Evolutionary conservation across 1,284 basidiomycete species (phyloP), one percentile per base, ranked within the genome.

Genomic region (Polyporus tsugae): DNA sequence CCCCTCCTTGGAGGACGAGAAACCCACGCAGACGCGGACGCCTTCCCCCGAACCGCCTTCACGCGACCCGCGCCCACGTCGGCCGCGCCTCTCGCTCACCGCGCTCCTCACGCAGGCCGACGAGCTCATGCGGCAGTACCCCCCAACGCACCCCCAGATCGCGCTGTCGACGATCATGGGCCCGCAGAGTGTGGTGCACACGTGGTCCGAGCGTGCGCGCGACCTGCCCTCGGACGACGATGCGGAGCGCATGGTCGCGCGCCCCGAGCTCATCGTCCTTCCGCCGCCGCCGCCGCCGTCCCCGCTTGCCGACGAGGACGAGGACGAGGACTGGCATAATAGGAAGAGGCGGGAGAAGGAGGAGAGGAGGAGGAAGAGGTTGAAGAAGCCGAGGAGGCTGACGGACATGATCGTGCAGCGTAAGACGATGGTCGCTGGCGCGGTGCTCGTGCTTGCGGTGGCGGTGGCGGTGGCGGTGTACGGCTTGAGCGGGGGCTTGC

Each of bases 391-490:
- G 19, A 69, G 65, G 36, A 70, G 75, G 59, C 73, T 79, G 22
- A 72, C 72, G 60, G 71, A 73, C 69, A 70, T 81, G 55, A 71
- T 80, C 66, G 73, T 80, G 65, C 83, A 83, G 71, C 79, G 81
- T 39, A 81, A 82, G 69, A 82, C 87, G 58, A 82, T 91, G 75
- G 80, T 91, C 46, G 86, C 87, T 38, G 87, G 89, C 33, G 89
- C 89, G 29, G 85, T 91, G 38, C 77, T 93, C 36, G 86, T 91
- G 9, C 80, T 93, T 4, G 89, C 89, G 6, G 84, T 92, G 41
- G 91, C 90, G 17, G 84, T 92, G 41, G 91, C 90, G 17, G 82
- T 92, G 74, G 90, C 89, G 1, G 80, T 91, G 52, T 89, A 90
- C 76, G 84, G 86, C 35, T 76, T 84, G 66, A 77, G 78, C 55